These are phyloP conservation scores for Saccharomyces kudriavzevii DNA, from an alignment of 805 yeast genomes.

Conservation along the genomic window DNA sequence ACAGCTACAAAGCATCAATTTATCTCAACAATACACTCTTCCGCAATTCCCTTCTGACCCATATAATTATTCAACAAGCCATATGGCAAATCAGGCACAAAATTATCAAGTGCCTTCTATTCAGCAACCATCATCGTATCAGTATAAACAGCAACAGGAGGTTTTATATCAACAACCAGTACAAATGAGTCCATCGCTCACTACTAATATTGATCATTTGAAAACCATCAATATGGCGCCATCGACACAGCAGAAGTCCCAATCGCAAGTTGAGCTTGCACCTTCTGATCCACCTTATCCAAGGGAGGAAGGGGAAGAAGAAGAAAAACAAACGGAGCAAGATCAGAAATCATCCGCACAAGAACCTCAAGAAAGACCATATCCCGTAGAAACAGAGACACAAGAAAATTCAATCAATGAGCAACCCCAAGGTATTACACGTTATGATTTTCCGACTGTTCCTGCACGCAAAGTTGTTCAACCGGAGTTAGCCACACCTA, in stretches of 20 bases:
- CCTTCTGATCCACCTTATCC: conserved; percentile 29
- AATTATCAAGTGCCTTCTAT: conserved; percentile 6
- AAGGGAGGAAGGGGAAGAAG: conserved; percentile 11
- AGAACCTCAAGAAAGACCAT: conserved; percentile 11
- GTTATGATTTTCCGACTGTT: conserved; percentile 36
- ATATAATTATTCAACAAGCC: conserved; percentile 8
- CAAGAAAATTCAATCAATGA: neutral
- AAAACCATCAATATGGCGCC: neutral
- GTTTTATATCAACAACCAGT: conserved; percentile 6
- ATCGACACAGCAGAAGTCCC: neutral
- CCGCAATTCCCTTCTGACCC: conserved; percentile 25
- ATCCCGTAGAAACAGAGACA: conserved; percentile 14
- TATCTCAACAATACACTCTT: conserved; percentile 25
- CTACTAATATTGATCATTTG: neutral
- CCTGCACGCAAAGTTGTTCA: conserved; percentile 27
- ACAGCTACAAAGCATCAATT: conserved; percentile 36
- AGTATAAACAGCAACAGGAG: conserved; percentile 6
- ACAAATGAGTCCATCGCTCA: neutral
- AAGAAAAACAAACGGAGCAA: neutral
- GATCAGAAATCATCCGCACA: neutral
- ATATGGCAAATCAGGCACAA: conserved; percentile 6
- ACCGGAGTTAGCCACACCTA: neutral
- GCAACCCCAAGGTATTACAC: conserved; percentile 25
- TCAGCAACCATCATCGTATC: conserved; percentile 7
- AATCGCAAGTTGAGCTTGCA: neutral